These are phyloP conservation scores for Aspergillus taichungensis DNA, from an alignment of 495 filamentous ascomycete genomes.

Conservation along the genomic window DNA sequence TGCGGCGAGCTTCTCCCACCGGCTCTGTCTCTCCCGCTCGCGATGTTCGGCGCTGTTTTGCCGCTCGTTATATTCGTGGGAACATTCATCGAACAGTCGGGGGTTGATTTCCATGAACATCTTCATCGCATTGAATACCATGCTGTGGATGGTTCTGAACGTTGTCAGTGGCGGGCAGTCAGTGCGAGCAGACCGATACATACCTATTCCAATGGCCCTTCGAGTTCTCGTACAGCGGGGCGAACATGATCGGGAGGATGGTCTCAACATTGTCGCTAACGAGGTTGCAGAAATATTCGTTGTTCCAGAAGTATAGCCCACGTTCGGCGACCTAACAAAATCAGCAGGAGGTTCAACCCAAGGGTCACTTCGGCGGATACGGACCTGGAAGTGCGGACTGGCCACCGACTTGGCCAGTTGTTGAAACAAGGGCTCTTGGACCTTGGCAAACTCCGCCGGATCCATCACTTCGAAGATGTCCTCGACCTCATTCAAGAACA, in stretches of 20 bases:
- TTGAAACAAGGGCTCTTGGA: constrained; percentile 94
- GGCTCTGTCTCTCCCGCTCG: constrained; percentile 62
- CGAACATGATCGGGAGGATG: constrained; percentile 99
- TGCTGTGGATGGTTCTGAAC: constrained; percentile 90
- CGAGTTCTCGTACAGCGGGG: constrained; percentile 96
- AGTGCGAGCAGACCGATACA: constrained; percentile 10
- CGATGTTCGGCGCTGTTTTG: constrained; percentile 80
- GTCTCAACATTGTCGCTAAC: constrained; percentile 98
- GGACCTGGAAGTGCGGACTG: constrained; percentile 93
- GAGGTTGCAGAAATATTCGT: constrained; percentile 99
- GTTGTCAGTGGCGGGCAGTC: constrained; percentile 4
- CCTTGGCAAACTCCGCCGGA: constrained; percentile 95
- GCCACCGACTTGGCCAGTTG: constrained; percentile 97
- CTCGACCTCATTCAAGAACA: constrained; percentile 99
- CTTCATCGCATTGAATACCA: constrained; percentile 99
- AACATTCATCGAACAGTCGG: constrained; percentile 96
- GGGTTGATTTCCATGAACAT: constrained; percentile 99
- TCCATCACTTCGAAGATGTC: constrained; percentile 99
- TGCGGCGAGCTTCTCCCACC: constrained; percentile 81
- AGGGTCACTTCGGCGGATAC: constrained; percentile 2
- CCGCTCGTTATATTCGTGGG: constrained; percentile 94
- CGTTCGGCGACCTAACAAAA: constrained; percentile 71
- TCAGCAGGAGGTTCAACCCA: not conserved
- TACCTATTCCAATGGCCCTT: constrained; percentile 99
- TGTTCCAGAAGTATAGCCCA: constrained; percentile 99